phyloP scores from a whole-genome alignment of 78 protist species.

The Dictyostelium intermedium region DNA sequence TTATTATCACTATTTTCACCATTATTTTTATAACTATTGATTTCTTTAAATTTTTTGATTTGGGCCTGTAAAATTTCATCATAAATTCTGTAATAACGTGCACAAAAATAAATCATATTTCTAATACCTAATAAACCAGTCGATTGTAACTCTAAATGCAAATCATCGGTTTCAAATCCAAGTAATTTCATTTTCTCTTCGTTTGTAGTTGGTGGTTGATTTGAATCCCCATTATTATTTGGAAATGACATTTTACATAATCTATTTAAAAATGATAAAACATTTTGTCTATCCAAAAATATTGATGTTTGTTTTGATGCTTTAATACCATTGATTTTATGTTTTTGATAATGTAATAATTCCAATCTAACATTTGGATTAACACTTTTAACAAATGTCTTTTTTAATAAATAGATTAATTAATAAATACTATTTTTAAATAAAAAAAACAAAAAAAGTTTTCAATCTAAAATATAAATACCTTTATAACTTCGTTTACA shows the following conservation, averaged over 20 bases:
- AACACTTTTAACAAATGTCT: slow-evolving; percentile 57
- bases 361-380: slow-evolving; percentile 60
- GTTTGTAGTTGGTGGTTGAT: background rate
- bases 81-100: slow-evolving; percentile 64
- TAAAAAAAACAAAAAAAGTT: background rate
- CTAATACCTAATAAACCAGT: slow-evolving; percentile 60
- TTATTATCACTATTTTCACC: background rate
- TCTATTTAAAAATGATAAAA: slow-evolving; percentile 31
- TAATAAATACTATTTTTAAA: background rate
- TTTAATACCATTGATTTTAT: slow-evolving; percentile 27
- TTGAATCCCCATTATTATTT: background rate
- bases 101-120: slow-evolving; percentile 68
- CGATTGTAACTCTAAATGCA: background rate
- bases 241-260: slow-evolving; percentile 64
- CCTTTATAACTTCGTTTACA: slow-evolving; percentile 56
- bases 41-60: background rate
- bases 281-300: background rate
- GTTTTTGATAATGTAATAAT: slow-evolving; percentile 71
- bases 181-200: slow-evolving; percentile 18
- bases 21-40: background rate
- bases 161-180: slow-evolving; percentile 31
- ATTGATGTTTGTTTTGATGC: slow-evolving; percentile 27
- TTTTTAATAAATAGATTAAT: background rate
- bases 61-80: slow-evolving; percentile 50
- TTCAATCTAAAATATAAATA: too few species aligned